A percentile compares a stretch with the other conserved stretches of the same genome.
Conservation (phyloP, 129 eudicot species). For the Arctium lappa region DNA sequence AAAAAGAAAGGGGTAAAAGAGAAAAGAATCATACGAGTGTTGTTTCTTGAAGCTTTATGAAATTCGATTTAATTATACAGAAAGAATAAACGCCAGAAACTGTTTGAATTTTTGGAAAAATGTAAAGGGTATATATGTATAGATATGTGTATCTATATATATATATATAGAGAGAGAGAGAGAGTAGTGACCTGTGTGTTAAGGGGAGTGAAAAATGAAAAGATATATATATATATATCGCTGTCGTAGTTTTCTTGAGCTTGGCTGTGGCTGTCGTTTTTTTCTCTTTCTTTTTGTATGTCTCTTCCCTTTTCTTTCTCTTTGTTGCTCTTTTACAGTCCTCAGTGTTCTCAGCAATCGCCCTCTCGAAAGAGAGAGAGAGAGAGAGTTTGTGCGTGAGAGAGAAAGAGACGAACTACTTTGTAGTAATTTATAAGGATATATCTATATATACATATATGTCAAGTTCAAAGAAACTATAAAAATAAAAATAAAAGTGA, state of each 20-base stretch:
- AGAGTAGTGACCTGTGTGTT: not conserved
- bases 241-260: constrained; percentile 15
- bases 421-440: not conserved
- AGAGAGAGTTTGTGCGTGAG: constrained; percentile 20
- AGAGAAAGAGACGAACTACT: constrained; percentile 34
- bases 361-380: constrained; percentile 47
- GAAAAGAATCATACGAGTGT: constrained; percentile 13
- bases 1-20: not conserved
- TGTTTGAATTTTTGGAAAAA: constrained; percentile 17
- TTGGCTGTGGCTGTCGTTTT: constrained; percentile 21
- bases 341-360: constrained; percentile 60
- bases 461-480: no score
- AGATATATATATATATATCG: not conserved
- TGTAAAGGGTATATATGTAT: not conserved
- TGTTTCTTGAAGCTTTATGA: constrained; percentile 11
- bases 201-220: not conserved
- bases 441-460: no score
- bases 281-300: constrained; percentile 33
- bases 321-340: constrained; percentile 29
- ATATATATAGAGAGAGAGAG: not conserved
- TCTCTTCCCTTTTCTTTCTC: constrained; percentile 36
- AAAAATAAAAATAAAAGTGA: no score
- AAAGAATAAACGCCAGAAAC: constrained; percentile 33
- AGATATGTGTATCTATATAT: not conserved
- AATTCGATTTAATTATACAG: constrained; percentile 11